Evolutionary conservation across 202 grass and related monocot genomes (phyloP).

Genomic region (Carex sylvatica): DNA sequence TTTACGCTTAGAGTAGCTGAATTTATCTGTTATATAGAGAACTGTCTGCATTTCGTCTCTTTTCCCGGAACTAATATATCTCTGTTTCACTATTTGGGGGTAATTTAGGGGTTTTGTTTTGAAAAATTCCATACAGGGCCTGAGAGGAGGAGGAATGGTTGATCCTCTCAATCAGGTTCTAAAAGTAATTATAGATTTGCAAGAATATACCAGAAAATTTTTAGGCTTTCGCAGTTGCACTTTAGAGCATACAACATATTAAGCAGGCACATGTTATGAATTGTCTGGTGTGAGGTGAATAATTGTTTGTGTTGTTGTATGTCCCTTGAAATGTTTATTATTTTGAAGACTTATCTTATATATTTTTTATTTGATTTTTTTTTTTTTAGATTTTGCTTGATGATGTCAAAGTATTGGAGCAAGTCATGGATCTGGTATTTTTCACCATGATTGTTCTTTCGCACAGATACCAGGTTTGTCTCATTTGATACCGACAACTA

Average conservation of each 20-base stretch:
- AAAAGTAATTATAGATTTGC: neutral
- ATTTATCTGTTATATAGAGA: neutral
- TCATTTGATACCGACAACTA: conserved; percentile 3
- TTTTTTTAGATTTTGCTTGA: conserved; percentile 69
- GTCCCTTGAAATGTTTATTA: conserved; percentile 3
- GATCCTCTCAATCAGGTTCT: neutral
- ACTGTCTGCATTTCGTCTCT: neutral
- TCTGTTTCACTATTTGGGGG: neutral
- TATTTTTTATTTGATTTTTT: neutral
- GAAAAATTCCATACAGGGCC: neutral
- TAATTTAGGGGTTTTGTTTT: conserved; percentile 9
- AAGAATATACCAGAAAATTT: neutral
- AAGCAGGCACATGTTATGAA: neutral
- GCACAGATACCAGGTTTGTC: conserved; percentile 60
- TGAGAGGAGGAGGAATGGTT: neutral
- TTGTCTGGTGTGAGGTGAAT: neutral
- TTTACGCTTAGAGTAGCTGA: neutral
- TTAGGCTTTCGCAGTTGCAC: neutral
- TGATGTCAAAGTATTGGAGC: conserved; percentile 78
- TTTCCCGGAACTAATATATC: neutral
- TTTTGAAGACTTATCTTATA: neutral
- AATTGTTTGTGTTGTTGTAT: neutral
- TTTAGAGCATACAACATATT: neutral
- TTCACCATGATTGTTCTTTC: conserved; percentile 71
- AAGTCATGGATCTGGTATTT: conserved; percentile 90